These are phyloP conservation scores for Trichomonas vaginalis DNA, from an alignment of 208 protist genomes.

Conservation along the genomic window DNA sequence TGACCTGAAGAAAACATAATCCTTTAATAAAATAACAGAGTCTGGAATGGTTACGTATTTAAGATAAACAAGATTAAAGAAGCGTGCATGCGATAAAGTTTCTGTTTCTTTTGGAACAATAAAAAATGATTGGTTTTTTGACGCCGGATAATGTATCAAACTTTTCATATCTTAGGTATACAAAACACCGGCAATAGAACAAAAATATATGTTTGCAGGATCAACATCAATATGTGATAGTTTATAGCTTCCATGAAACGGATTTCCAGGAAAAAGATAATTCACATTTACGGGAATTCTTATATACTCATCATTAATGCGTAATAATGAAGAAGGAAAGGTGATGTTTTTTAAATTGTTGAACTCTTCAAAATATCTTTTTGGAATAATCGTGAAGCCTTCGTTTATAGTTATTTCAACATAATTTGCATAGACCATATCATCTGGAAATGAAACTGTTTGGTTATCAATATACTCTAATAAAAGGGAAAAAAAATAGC, in stretches of 20 bases:
- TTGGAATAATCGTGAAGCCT: not conserved
- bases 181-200: not conserved
- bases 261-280: not conserved
- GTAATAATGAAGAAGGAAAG: not conserved
- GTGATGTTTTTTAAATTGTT: not conserved
- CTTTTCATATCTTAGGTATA: not conserved
- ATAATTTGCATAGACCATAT: not conserved
- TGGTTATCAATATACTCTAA: no score
- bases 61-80: not conserved
- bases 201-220: not conserved
- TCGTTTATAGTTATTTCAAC: not conserved
- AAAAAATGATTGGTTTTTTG: not conserved
- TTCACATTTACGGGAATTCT: not conserved
- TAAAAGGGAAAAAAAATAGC: no score
- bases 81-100: not conserved
- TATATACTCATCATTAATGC: not conserved
- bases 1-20: not conserved
- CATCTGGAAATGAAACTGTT: not conserved
- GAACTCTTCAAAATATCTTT: not conserved
- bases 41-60: not conserved
- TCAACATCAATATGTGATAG: not conserved
- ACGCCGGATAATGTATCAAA: not conserved
- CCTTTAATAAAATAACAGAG: not conserved
- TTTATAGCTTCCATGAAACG: not conserved
- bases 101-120: not conserved